Conservation (phyloP, 495 filamentous ascomycete species). For the Trichoderma orchidacearum region DNA sequence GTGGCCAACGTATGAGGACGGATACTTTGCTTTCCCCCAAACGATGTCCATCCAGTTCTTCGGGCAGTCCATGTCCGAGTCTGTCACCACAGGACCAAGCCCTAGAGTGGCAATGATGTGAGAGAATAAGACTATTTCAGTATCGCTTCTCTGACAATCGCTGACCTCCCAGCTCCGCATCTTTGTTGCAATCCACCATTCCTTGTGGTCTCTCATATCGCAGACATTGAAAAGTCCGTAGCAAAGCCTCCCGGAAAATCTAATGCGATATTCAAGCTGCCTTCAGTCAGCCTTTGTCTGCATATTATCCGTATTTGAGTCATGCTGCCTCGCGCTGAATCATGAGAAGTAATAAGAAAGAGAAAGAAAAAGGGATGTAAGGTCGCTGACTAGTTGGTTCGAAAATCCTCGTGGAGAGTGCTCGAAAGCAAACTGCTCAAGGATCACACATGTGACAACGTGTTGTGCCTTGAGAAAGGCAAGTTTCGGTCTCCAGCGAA, state of each 20-base stretch:
- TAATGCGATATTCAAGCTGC: slow-evolving; percentile 74
- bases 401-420: not conserved
- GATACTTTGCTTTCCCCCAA: slow-evolving; percentile 8
- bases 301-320: too few species aligned
- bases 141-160: slow-evolving; percentile 29
- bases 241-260: slow-evolving; percentile 61
- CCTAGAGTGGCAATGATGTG: slow-evolving; percentile 70
- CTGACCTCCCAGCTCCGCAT: slow-evolving; percentile 29
- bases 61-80: slow-evolving; percentile 64
- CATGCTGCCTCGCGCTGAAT: too few species aligned
- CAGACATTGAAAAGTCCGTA: slow-evolving; percentile 66
- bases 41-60: slow-evolving; percentile 39
- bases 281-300: not conserved
- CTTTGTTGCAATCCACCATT: slow-evolving; percentile 34
- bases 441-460: not conserved
- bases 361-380: not conserved
- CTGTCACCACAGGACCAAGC: slow-evolving; percentile 45
- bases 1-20: slow-evolving; percentile 30
- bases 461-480: not conserved
- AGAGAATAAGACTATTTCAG: slow-evolving; percentile 55
- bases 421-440: not conserved
- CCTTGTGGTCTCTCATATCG: slow-evolving; percentile 26
- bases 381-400: not conserved
- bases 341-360: too few species aligned
- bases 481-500: not conserved